A percentile compares a stretch with the other conserved stretches of the same genome.
Evolutionary conservation across 768 basidiomycete genomes (phyloP).

Genomic region (Hypholoma fasciculare): DNA sequence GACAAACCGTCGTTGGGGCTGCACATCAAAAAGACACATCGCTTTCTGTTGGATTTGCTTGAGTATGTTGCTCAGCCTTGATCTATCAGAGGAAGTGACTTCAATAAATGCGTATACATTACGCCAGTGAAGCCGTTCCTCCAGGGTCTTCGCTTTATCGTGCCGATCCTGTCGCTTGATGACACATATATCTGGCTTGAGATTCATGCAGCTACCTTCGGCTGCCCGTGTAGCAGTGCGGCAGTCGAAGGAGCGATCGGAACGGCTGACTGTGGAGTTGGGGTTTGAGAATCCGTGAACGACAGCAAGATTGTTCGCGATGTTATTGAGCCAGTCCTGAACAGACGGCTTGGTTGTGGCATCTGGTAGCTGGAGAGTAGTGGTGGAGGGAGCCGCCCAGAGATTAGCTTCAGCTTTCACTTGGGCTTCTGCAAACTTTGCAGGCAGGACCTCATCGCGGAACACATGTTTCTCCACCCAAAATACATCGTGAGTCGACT

Average conservation of each 20-base stretch:
- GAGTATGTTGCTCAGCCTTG: not conserved
- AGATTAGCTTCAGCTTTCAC: not conserved
- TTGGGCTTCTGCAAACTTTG: not conserved
- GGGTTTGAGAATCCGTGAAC: no score
- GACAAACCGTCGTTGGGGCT: conserved; percentile 1
- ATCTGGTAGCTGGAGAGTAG: not conserved
- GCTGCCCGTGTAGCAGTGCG: no score
- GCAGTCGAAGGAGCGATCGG: no score
- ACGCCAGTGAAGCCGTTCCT: no score
- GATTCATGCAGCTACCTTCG: no score
- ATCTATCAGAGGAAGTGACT: not conserved
- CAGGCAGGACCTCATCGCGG: not conserved
- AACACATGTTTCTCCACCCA: not conserved
- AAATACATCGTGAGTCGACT: no score
- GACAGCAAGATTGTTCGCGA: no score
- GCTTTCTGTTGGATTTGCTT: not conserved
- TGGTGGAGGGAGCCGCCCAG: not conserved
- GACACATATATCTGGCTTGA: not conserved
- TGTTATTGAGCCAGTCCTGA: not conserved
- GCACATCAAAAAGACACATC: conserved; percentile 2
- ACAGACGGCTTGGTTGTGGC: not conserved
- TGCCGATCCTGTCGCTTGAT: not conserved
- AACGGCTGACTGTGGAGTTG: not conserved
- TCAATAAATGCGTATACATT: no score
- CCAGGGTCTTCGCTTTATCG: not conserved